Base-by-base conservation (phyloP, 345 rosid genomes). In the Rhizophora apiculata region DNA sequence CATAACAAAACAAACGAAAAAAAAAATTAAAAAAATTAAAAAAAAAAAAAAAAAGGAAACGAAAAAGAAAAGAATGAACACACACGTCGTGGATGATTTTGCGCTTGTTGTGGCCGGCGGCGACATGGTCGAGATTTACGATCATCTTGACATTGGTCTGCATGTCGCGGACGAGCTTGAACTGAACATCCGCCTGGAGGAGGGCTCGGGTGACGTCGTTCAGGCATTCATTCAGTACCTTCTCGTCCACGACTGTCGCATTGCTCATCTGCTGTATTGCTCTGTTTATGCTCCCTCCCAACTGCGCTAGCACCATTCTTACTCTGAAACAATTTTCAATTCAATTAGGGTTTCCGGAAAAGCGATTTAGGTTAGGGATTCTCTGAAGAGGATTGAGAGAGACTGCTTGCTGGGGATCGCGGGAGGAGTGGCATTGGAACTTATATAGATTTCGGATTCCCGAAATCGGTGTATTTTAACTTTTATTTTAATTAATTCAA, bases 231-330 rank as follows among this genome's bases (percentile, higher is more conserved):
- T 86, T 89, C 36, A 95, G 72, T 37, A 84, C 97, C 68, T 83
- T 91, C 84, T 89, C 97, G 71, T 92, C 96, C 71, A 92, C 88
- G 49, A 95, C 86, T 20, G 96, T 90, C 58, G 93, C 97, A 80
- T 95, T 90, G 88, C 93, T 88, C 97, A 92, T 95, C 88, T 90
- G 92, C 86, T 95, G 95, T 31, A 95, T 83, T 24, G 99, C 97
- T 58, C 96, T 89, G 88, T 96, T 81, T 20, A 94, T 89, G 76
- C 88, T 86, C 87, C 98, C 95, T 54, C 98, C 93, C 57, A 88
- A 74, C 81, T 91, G 85, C 57, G 88, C 95, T 69, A 91, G 85
- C 75, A 89, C 96, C 98, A 94, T 91, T 30, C 84, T 89, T 3
- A 19, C 49, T 43, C 24, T 67, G 80, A 76, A 18, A 3, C 39